Conservation (phyloP, 2,329 filamentous ascomycete genomes). For the Trichoderma oligosporum region DNA sequence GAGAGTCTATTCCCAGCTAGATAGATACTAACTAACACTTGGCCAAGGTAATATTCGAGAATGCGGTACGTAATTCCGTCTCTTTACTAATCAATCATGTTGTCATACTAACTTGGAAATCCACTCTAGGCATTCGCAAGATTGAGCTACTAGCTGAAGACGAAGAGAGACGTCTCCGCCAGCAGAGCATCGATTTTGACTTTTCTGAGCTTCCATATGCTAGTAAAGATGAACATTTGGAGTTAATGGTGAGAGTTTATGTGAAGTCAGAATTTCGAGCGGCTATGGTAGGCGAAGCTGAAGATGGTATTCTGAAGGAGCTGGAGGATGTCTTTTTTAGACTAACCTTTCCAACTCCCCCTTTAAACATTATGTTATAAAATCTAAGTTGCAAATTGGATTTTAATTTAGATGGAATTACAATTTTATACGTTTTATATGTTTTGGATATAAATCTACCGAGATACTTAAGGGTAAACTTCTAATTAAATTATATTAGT, state of each 20-base stretch:
- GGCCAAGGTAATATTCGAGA: not conserved
- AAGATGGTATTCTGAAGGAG: not conserved
- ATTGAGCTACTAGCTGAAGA: not conserved
- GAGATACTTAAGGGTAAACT: too few relatives aligned
- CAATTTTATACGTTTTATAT: too few relatives aligned
- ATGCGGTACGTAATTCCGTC: not conserved
- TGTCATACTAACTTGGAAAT: not conserved
- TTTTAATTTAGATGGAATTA: too few relatives aligned
- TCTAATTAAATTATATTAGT: too few relatives aligned
- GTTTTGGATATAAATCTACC: too few relatives aligned
- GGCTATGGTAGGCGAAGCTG: not conserved
- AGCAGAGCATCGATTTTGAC: accelerated
- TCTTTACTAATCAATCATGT: not conserved
- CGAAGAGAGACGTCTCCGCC: not conserved
- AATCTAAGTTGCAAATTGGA: too few relatives aligned
- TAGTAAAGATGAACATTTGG: not conserved
- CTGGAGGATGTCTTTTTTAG: not conserved
- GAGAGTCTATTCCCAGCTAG: too few relatives aligned
- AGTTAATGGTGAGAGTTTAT: not conserved
- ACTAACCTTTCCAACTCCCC: not conserved
- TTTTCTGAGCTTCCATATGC: not conserved
- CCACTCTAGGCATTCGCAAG: not conserved
- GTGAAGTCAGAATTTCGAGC: not conserved
- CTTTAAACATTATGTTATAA: too few relatives aligned
- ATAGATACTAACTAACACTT: not conserved